These are phyloP conservation scores for Amphibolis antarctica DNA, from an alignment of 106 monocot species.

Conservation along the genomic window DNA sequence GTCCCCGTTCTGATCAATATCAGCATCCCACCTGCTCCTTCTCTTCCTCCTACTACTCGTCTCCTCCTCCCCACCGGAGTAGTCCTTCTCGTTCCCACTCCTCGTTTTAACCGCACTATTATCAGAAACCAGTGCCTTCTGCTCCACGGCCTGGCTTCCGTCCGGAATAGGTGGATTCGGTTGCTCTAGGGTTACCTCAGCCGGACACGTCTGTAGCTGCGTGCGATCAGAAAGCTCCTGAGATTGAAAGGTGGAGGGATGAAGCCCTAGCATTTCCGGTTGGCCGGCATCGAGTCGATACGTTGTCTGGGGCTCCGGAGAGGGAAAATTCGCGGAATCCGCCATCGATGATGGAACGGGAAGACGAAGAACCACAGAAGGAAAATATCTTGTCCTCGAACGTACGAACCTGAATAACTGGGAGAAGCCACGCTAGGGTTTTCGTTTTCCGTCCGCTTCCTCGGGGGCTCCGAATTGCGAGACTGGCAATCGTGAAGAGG, in stretches of 20 bases:
- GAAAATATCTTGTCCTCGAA: no score
- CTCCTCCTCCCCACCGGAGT: slow-evolving; percentile 67
- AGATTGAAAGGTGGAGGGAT: neutral
- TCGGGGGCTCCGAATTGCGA: no score
- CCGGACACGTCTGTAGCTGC: no score
- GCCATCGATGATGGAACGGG: neutral
- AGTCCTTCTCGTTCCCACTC: slow-evolving; percentile 44
- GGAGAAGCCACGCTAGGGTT: no score
- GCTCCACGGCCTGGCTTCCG: neutral
- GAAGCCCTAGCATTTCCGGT: neutral
- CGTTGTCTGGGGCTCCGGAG: neutral
- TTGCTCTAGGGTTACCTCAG: no score
- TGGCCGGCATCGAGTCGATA: neutral
- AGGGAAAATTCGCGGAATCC: neutral
- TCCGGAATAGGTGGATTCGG: no score
- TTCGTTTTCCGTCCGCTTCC: no score
- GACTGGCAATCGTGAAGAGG: no score
- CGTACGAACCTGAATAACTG: no score
- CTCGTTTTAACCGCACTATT: slow-evolving; percentile 11
- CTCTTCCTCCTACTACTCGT: slow-evolving; percentile 53
- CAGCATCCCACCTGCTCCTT: slow-evolving; percentile 85
- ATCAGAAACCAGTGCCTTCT: neutral
- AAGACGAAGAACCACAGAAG: no score
- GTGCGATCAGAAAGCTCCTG: no score
- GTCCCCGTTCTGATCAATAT: slow-evolving; percentile 17